Conservation (phyloP, 768 basidiomycete genomes). For the Lentinula sp. region DNA sequence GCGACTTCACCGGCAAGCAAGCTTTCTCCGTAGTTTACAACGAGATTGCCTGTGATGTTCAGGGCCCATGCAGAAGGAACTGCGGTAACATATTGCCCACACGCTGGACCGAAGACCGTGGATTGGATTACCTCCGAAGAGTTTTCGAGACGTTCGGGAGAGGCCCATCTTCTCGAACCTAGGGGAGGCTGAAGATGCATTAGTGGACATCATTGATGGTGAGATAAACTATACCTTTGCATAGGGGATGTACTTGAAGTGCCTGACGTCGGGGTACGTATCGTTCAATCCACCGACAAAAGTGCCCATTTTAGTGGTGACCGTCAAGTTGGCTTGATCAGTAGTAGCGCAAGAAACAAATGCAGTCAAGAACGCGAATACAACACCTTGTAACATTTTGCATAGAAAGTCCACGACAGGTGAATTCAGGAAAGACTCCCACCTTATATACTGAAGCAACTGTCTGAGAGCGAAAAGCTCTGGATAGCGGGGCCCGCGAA, state of each 20-base stretch:
- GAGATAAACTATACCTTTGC: background rate
- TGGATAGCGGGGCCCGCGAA: no score
- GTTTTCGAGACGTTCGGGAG: conserved; percentile 2
- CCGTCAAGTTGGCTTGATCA: background rate
- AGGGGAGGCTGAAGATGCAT: conserved; percentile 8
- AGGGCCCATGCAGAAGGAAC: conserved; percentile 7
- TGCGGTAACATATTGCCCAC: conserved; percentile 9
- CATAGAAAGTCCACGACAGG: no score
- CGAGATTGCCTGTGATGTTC: conserved; percentile 8
- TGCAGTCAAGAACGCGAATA: background rate
- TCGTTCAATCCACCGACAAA: conserved; percentile 6
- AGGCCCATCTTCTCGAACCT: conserved; percentile 4
- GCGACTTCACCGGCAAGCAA: conserved; percentile 5
- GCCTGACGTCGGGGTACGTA: conserved; percentile 7
- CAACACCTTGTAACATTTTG: no score
- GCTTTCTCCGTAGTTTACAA: conserved; percentile 9
- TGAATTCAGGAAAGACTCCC: no score
- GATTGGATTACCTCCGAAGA: conserved; percentile 1
- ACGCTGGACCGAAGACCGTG: conserved; percentile 5
- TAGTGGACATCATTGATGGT: background rate
- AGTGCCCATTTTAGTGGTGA: conserved; percentile 1
- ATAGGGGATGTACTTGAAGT: conserved; percentile 7
- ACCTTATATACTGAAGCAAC: no score
- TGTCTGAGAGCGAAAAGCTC: no score
- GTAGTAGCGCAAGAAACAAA: background rate